Conservation (phyloP, 2,329 filamentous ascomycete genomes). For the Sporothrix variecibatus region DNA sequence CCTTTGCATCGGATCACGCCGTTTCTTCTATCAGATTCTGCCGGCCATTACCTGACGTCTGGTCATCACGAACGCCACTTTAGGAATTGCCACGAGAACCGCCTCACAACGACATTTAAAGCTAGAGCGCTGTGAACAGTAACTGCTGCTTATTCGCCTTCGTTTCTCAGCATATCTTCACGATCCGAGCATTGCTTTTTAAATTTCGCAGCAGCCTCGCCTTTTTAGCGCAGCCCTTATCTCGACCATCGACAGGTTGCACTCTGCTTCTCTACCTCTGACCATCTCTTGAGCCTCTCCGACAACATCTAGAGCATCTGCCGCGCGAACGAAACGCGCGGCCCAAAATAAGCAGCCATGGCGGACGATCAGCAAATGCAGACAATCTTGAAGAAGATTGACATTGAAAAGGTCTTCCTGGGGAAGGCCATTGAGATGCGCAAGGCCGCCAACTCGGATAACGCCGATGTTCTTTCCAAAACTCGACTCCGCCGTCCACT, state of each 20-base stretch:
- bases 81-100: constrained; percentile 1
- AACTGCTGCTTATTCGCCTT: neutral
- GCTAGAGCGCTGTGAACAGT: neutral
- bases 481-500: constrained; percentile 90
- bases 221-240: neutral
- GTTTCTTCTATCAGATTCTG: neutral
- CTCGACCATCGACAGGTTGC: neutral
- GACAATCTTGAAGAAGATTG: constrained; percentile 94
- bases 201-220: neutral
- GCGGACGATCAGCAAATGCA: constrained; percentile 66
- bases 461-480: constrained; percentile 86
- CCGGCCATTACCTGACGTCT: neutral
- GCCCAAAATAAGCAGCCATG: constrained; percentile 48
- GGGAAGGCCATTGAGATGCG: constrained; percentile 93
- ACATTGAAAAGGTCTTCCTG: constrained; percentile 94
- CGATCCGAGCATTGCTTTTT: neutral
- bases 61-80: constrained; percentile 17
- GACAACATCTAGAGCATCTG: neutral
- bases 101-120: neutral
- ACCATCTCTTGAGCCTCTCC: neutral
- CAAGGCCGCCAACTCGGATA: constrained; percentile 76
- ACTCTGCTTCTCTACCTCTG: neutral
- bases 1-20: neutral
- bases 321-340: constrained; percentile 28
- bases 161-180: neutral